Base-by-base conservation (phyloP, 306 rosid species). In the Casuarina equisetifolia region DNA sequence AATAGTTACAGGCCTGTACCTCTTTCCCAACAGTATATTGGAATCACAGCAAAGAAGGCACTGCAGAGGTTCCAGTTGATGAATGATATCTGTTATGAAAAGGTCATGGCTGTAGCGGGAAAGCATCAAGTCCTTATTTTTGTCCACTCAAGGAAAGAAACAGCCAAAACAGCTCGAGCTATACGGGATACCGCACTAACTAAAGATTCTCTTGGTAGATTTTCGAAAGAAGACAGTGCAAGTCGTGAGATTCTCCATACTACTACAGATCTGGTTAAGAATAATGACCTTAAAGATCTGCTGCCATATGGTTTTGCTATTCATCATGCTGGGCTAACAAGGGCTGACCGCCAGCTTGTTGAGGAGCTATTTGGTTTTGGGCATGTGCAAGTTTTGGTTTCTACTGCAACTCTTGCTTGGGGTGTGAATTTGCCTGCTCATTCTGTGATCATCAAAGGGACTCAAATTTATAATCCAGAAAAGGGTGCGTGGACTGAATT, bases 61-160 rank as follows among this genome's bases (percentile, higher is more conserved):
- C 86, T 95, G 76, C 98, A 95, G 88, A 89, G 98, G 89, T 95
- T 95, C 68, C 98, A 95, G 79, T 89, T 95, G 92, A 95, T 95
- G 98, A 95, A 74, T 92, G 97, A 25, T 25, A 0, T 25, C 32
- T 25, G 32, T 25, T 25, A 25, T 25, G 32, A 25, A 25, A 25
- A 25, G 32, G 32, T 25, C 32, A 25, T 25, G 32, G 32, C 32
- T 25, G 32, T 25, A 25, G 32, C 32, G 32, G 32, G 32, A 25
- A 25, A 25, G 32, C 32, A 25, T 25, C 32, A 25, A 25, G 32
- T 25, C 32, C 32, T 25, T 25, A 25, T 25, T 25, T 25, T 25
- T 25, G 32, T 25, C 32, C 32, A 25, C 32, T 25, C 32, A 15
- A 87, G 98, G 82, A 95, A 89, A 82, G 98, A 95, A 86, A 95